Base-by-base conservation (phyloP, 352 stramenopile genomes). In the Globisporangium spiculum region DNA sequence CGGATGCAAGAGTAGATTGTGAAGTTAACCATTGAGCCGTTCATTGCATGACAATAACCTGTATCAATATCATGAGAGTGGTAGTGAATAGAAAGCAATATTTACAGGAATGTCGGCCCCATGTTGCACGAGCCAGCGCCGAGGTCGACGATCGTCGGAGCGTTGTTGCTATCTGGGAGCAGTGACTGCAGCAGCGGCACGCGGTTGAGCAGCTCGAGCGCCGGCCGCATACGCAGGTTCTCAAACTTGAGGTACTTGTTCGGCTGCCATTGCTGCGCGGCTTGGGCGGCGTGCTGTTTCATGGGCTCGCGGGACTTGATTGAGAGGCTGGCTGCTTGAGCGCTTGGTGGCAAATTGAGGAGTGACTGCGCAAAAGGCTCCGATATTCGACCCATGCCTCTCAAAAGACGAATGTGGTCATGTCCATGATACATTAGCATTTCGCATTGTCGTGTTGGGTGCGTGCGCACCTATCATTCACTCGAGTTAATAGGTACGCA, bases 71-170 rank as follows among this genome's bases (percentile, higher is more conserved):
- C 36, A 44, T 44, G 36, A 6, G 16, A 44, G 16, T 4, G 36
- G 4, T 44, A 44, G 36, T 44, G 12, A 9, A 18, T 44, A 22
- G 32, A 32, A 26, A 36, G 32, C n/a, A 26, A 7, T 24, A 83
- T 70, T 20, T 79, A 90, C 82, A 78, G 48, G 72, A 93, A 90
- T 0, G 81, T 69, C 10, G 81, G 70, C 3, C 78, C 80, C 77
- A 92, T 90, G 76, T 92, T 93, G 34, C 83, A 76, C 8, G 85
- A 88, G 34, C 85, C 85, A 22, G 78, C 82, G 20, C 86, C 86
- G 5, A 93, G 69, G 58, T 93, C 86, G 22, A 89, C 67, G 58
- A 93, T 85, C 24, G 69, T 61, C 16, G 78, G 66, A 0, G 66
- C 60, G 18, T 76, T 46, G 16, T 68, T 50, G 12, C 18, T 22